Percentiles rank a stretch among this genome's conserved stretches.
Conservation (phyloP, 495 filamentous ascomycete species). For the Apodospora peruviana region DNA sequence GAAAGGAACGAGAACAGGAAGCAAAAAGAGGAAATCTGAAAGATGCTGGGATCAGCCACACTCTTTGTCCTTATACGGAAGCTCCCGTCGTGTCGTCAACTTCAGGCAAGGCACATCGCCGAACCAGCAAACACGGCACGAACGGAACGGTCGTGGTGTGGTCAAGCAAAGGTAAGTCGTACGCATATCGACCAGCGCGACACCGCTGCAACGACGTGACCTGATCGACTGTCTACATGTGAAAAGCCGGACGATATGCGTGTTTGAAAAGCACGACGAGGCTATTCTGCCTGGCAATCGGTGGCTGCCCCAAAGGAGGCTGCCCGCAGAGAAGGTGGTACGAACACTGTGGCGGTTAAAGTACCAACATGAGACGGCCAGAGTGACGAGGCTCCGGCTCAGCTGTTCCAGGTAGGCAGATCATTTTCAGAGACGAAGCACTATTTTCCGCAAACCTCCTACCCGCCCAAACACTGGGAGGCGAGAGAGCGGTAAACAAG, state of each 20-base stretch:
- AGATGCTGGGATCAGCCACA: background rate
- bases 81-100: background rate
- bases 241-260: constrained; percentile 19
- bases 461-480: background rate
- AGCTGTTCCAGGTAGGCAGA: constrained; percentile 25
- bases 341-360: constrained; percentile 18
- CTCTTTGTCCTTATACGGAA: constrained; percentile 10
- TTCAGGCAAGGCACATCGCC: background rate
- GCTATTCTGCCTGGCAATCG: no score
- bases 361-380: constrained; percentile 21
- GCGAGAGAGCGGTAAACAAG: background rate
- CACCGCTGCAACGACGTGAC: constrained; percentile 9
- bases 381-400: constrained; percentile 4
- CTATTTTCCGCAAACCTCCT: background rate
- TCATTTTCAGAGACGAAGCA: constrained; percentile 13
- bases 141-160: background rate
- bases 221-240: constrained; percentile 19
- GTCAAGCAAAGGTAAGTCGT: background rate
- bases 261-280: constrained; percentile 6
- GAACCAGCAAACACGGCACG: background rate
- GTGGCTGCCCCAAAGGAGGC: no score
- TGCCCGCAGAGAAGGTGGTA: background rate
- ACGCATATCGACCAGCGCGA: constrained; percentile 16
- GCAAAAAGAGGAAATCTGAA: constrained; percentile 1
- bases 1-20: constrained; percentile 13